phyloP scores from a whole-genome alignment of 768 basidiomycete genomes.

The Tephrocybe rancida region DNA sequence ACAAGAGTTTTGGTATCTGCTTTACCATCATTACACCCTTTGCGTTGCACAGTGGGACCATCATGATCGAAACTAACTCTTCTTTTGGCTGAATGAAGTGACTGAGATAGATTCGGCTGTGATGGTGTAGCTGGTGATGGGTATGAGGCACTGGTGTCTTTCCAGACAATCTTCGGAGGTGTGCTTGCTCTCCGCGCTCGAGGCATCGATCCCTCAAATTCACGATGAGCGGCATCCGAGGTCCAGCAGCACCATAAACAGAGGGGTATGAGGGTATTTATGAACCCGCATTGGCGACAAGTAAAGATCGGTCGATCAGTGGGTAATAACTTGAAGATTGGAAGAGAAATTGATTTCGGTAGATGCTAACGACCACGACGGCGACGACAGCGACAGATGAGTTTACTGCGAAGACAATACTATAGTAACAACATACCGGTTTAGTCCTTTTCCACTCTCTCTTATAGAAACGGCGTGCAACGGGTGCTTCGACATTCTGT shows the following conservation, averaged over 20 bases:
- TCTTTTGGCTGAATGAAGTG: not conserved
- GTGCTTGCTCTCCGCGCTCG: slow-evolving; percentile 36
- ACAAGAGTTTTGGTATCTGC: not conserved
- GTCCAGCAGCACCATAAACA: slow-evolving; percentile 56
- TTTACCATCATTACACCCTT: not conserved
- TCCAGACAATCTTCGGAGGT: slow-evolving; percentile 24
- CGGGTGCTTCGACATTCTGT: not conserved
- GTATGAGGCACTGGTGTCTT: not conserved
- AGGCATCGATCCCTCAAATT: slow-evolving; percentile 40
- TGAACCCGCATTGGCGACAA: slow-evolving; percentile 49
- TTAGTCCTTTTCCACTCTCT: slow-evolving; percentile 46
- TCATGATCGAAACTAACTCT: not conserved
- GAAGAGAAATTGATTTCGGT: slow-evolving; percentile 47
- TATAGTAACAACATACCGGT: slow-evolving; percentile 28
- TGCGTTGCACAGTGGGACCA: not conserved
- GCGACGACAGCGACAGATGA: not conserved
- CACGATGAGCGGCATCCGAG: slow-evolving; percentile 38
- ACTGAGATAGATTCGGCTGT: not conserved
- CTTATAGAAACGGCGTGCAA: slow-evolving; percentile 33
- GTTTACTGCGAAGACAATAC: slow-evolving; percentile 7
- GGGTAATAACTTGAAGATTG: slow-evolving; percentile 43
- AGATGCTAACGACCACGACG: slow-evolving; percentile 36
- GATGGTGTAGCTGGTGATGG: not conserved
- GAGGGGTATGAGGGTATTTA: slow-evolving; percentile 48
- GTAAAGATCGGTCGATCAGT: slow-evolving; percentile 43